Evolutionary conservation across 306 rosid genomes (phyloP).

Genomic region (Glycyrrhiza uralensis): DNA sequence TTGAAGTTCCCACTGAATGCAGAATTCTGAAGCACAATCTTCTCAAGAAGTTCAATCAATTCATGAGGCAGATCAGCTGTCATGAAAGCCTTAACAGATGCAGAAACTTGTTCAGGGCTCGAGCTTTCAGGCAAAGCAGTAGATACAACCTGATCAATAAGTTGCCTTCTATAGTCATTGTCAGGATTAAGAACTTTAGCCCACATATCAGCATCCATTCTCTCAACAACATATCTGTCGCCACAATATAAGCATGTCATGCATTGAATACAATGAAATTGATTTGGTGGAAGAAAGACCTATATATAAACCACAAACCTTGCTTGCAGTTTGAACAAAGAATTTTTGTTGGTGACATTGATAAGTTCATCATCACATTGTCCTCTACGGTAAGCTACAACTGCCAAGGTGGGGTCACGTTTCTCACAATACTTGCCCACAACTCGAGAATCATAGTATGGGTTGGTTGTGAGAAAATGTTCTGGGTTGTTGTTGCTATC

Average conservation of each 20-base stretch:
- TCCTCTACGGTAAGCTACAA: constrained; percentile 95
- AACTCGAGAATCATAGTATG: constrained; percentile 97
- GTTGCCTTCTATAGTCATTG: constrained; percentile 89
- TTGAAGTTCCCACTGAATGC: constrained; percentile 98
- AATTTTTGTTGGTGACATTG: constrained; percentile 88
- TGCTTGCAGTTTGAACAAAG: constrained; percentile 97
- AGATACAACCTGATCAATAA: constrained; percentile 98
- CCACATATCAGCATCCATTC: constrained; percentile 97
- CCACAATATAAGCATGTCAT: constrained; percentile 32
- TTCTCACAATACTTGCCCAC: constrained; percentile 99
- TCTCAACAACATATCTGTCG: constrained; percentile 95
- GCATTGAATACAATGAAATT: neutral
- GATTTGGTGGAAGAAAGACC: neutral
- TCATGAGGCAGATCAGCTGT: constrained; percentile 99
- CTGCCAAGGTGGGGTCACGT: constrained; percentile 98
- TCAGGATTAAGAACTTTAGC: constrained; percentile 89
- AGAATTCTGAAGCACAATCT: constrained; percentile 98
- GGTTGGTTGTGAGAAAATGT: constrained; percentile 97
- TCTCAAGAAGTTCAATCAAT: constrained; percentile 97
- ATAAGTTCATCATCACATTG: constrained; percentile 98
- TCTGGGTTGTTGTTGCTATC: constrained; percentile 99
- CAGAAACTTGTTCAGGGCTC: constrained; percentile 99
- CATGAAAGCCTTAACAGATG: constrained; percentile 98
- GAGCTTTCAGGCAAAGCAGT: constrained; percentile 99
- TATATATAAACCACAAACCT: constrained; percentile 57